These are phyloP conservation scores for Malbranchea zuffiana DNA, from an alignment of 2,329 filamentous ascomycete species.

Conservation along the genomic window DNA sequence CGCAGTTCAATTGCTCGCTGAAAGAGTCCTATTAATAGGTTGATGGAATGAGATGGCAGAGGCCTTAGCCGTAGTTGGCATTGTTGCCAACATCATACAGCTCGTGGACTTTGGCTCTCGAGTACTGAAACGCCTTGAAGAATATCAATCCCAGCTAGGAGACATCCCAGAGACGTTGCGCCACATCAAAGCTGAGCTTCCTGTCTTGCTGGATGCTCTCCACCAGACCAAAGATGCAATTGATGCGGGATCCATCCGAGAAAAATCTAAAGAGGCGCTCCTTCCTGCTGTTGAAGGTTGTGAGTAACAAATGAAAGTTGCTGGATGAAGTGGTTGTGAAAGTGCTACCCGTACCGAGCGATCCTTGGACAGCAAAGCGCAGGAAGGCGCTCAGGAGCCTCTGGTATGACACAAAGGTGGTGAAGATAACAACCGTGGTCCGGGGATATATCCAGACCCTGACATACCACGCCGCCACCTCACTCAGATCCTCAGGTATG, in stretches of 20 bases:
- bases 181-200: conserved; percentile 3
- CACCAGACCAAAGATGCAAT: conserved; percentile 3
- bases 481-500: conserved; percentile 2
- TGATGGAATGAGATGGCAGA: no score
- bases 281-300: background rate
- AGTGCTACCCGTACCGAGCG: background rate
- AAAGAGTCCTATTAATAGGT: no score
- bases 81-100: background rate
- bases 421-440: background rate
- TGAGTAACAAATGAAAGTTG: background rate
- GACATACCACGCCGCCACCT: background rate
- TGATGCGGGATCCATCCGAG: background rate
- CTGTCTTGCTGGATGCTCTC: conserved; percentile 7
- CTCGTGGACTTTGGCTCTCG: no score
- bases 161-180: no score
- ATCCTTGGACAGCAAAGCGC: background rate
- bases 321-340: conserved; percentile 1
- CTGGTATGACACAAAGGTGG: conserved; percentile 1
- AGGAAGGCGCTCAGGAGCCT: conserved; percentile 3
- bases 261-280: conserved; percentile 2
- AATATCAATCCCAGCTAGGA: no score
- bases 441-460: conserved; percentile 2
- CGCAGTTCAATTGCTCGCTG: no score
- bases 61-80: conserved; percentile 5
- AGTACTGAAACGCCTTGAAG: no score